Percentiles rank a stretch among this genome's conserved stretches.
These are phyloP conservation scores for Candida chauliodis DNA, from an alignment of 805 yeast genomes.

Conservation along the genomic window DNA sequence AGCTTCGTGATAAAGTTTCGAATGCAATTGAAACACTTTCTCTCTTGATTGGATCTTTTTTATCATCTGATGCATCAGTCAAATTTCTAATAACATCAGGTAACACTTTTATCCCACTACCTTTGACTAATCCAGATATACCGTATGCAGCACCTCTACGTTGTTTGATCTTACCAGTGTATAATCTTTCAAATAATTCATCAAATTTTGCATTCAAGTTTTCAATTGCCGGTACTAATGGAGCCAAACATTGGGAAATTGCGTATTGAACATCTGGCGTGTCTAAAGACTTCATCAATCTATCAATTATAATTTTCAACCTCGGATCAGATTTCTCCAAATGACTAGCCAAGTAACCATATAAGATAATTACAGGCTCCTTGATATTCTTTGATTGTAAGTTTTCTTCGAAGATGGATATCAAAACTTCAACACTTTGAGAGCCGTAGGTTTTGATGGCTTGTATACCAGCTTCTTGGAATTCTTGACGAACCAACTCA, in stretches of 20 bases:
- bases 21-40: constrained; percentile 87
- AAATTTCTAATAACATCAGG: constrained; percentile 74
- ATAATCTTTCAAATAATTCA: constrained; percentile 54
- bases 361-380: constrained; percentile 79
- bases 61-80: constrained; percentile 83
- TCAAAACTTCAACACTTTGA: constrained; percentile 62
- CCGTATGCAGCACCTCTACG: constrained; percentile 97
- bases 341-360: constrained; percentile 90
- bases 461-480: constrained; percentile 85
- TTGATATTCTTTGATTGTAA: constrained; percentile 57
- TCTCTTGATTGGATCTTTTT: constrained; percentile 65
- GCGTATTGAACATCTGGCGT: constrained; percentile 90
- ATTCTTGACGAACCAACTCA: constrained; percentile 68
- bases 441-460: constrained; percentile 67
- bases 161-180: constrained; percentile 45
- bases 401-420: constrained; percentile 76
- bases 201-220: constrained; percentile 55
- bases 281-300: constrained; percentile 69
- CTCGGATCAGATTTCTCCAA: constrained; percentile 64
- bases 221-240: constrained; percentile 62
- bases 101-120: constrained; percentile 78
- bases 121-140: constrained; percentile 88
- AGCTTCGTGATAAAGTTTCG: constrained; percentile 73
- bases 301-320: constrained; percentile 58
- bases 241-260: constrained; percentile 80